Conservation (phyloP, 2,329 filamentous ascomycete species). For the Pseudogymnoascus pannorum region DNA sequence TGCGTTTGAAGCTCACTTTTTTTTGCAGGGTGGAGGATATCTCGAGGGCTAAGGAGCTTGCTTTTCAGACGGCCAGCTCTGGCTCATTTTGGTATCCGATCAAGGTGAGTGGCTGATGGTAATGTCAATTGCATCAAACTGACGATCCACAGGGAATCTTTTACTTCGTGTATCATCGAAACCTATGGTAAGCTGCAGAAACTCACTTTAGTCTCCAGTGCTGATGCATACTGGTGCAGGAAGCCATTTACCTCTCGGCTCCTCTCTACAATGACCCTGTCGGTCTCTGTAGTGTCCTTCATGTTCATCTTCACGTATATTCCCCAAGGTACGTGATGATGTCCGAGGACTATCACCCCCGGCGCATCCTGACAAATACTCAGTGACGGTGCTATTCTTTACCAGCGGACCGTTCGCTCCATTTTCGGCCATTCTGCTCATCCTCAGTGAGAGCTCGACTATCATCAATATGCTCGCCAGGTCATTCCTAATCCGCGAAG, state of each 20-base stretch:
- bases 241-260: conserved; percentile 48
- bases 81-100: conserved; percentile 81
- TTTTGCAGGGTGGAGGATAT: conserved; percentile 60
- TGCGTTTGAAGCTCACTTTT: conserved; percentile 14
- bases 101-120: conserved; percentile 40
- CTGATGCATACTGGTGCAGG: background rate
- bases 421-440: conserved; percentile 62
- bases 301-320: conserved; percentile 88
- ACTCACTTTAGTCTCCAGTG: background rate
- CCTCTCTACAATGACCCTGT: conserved; percentile 59
- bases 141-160: conserved; percentile 43
- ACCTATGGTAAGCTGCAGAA: conserved; percentile 40
- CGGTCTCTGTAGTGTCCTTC: conserved; percentile 60
- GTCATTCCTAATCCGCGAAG: conserved; percentile 72
- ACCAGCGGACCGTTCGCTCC: conserved; percentile 69
- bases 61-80: conserved; percentile 64
- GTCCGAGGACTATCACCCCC: background rate
- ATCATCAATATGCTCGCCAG: conserved; percentile 52
- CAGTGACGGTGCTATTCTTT: conserved; percentile 35
- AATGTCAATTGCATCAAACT: conserved; percentile 12
- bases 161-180: conserved; percentile 49
- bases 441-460: conserved; percentile 55
- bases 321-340: conserved; percentile 52
- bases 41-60: conserved; percentile 53
- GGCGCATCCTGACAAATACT: background rate